phyloP scores from a whole-genome alignment of 2,329 filamentous ascomycete species.

The Alternaria gaisen region DNA sequence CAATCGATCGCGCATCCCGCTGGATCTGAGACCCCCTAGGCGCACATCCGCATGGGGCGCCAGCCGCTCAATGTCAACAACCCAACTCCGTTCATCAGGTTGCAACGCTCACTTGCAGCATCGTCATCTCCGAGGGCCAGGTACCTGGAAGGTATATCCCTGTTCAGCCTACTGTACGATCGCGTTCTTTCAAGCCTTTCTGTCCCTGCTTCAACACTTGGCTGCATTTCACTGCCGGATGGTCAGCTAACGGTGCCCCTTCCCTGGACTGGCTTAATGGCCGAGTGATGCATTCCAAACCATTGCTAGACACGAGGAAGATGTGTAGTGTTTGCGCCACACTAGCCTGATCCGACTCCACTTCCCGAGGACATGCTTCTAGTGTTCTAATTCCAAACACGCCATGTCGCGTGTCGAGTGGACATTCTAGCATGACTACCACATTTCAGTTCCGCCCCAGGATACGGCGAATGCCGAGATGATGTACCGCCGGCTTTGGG shows the following conservation, averaged over 20 bases:
- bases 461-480: conserved; percentile 8
- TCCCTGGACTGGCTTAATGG: neutral
- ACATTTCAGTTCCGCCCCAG: neutral
- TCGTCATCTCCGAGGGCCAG: conserved; percentile 9
- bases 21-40: conserved; percentile 7
- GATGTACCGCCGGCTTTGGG: neutral
- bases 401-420: conserved; percentile 6
- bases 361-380: neutral
- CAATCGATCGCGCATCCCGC: conserved; percentile 9
- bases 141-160: conserved; percentile 1
- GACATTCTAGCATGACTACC: conserved; percentile 7
- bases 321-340: neutral
- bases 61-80: neutral
- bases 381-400: conserved; percentile 10
- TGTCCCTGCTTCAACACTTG: neutral
- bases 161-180: neutral
- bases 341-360: conserved; percentile 2
- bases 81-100: neutral
- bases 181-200: neutral
- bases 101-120: neutral
- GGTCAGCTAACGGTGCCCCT: neutral
- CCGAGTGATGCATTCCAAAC: neutral
- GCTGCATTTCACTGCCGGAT: neutral
- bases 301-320: neutral
- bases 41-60: conserved; percentile 9